These are phyloP conservation scores for Hypoxylon sp. DNA, from an alignment of 2,329 filamentous ascomycete species.

Conservation along the genomic window DNA sequence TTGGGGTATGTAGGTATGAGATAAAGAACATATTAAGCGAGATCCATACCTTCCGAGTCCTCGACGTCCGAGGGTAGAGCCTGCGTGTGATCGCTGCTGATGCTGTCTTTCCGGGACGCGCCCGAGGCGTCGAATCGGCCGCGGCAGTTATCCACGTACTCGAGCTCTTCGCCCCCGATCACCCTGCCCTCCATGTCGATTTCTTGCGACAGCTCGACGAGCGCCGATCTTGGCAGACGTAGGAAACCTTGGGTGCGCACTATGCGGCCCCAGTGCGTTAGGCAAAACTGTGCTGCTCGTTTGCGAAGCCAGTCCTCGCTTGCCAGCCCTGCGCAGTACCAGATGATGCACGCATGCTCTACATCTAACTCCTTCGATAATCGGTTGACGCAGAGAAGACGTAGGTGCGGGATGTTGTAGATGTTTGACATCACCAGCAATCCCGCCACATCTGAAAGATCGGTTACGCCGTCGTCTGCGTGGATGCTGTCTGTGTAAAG, in stretches of 20 bases:
- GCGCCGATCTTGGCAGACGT: constrained; percentile 79
- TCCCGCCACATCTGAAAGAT: constrained; percentile 89
- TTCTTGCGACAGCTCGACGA: constrained; percentile 94
- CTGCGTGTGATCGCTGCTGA: constrained; percentile 72
- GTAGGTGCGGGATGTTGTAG: constrained; percentile 95
- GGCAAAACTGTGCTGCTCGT: constrained; percentile 87
- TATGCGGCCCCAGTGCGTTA: constrained; percentile 94
- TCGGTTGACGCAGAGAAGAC: constrained; percentile 90
- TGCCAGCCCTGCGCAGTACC: constrained; percentile 92
- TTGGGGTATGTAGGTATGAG: neutral
- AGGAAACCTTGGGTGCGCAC: constrained; percentile 92
- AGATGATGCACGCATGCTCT: constrained; percentile 94
- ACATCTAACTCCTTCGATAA: constrained; percentile 93
- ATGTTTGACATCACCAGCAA: constrained; percentile 98
- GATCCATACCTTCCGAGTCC: constrained; percentile 75
- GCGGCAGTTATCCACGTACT: constrained; percentile 68
- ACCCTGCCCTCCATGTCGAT: constrained; percentile 94
- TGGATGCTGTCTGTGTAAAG: constrained; percentile 95
- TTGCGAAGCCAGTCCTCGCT: constrained; percentile 95
- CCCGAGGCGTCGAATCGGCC: constrained; percentile 61
- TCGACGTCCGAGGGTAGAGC: constrained; percentile 70
- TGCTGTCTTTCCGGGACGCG: constrained; percentile 68
- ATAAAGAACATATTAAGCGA: constrained; percentile 53
- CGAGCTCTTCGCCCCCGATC: constrained; percentile 86
- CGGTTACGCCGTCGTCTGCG: constrained; percentile 78